A percentile compares a stretch with the other conserved stretches of the same genome.
These are phyloP conservation scores for Monosporascus sp. DNA, from an alignment of 2,329 filamentous ascomycete species.

Conservation along the genomic window DNA sequence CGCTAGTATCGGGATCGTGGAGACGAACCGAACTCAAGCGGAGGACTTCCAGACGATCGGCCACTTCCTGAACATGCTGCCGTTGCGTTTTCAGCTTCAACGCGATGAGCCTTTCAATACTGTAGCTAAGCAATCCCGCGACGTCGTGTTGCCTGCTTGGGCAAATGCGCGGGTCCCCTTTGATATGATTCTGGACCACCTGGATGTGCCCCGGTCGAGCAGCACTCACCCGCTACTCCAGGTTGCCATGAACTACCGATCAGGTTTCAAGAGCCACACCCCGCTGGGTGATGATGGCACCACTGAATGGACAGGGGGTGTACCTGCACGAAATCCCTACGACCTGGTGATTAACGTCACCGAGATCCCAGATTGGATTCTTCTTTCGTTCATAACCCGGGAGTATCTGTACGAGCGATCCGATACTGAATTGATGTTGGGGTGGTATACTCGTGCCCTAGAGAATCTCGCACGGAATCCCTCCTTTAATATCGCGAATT, in stretches of 20 bases:
- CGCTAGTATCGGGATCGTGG: too few species aligned
- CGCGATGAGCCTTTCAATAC: conserved; percentile 13
- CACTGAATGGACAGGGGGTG: not conserved
- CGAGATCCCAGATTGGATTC: not conserved
- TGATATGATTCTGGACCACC: conserved; percentile 32
- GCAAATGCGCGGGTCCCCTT: conserved; percentile 32
- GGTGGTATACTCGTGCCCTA: not conserved
- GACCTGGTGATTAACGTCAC: not conserved
- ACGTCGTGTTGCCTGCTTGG: conserved; percentile 24
- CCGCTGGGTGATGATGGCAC: not conserved
- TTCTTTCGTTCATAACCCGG: not conserved
- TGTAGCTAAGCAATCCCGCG: conserved; percentile 4
- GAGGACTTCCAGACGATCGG: too few species aligned
- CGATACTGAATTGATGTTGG: not conserved
- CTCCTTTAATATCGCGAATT: not conserved
- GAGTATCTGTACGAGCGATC: not conserved
- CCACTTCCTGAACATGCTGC: too few species aligned
- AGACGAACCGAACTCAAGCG: too few species aligned
- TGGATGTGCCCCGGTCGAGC: conserved; percentile 29
- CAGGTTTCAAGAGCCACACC: not conserved
- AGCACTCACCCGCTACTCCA: conserved; percentile 34
- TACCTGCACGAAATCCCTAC: not conserved
- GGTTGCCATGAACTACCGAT: conserved; percentile 28
- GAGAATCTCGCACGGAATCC: not conserved
- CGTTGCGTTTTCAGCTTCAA: conserved; percentile 2